A percentile compares a stretch with the other conserved stretches of the same genome.
These are phyloP conservation scores for Umbelopsis sp. DNA, from an alignment of 192 early-diverging fungal species.

Conservation along the genomic window DNA sequence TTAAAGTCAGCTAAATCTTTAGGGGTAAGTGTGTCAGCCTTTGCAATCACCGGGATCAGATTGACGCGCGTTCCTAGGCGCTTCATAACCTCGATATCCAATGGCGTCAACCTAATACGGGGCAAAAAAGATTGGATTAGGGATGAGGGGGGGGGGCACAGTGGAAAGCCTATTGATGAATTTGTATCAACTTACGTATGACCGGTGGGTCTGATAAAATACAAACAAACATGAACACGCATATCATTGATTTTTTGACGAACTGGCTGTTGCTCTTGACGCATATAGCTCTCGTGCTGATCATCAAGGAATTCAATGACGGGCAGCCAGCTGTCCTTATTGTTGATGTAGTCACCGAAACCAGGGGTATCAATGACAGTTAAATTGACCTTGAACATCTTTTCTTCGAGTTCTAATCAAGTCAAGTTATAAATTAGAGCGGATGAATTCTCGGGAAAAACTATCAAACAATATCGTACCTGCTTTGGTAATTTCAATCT, in stretches of 20 bases:
- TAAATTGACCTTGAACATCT: conserved; percentile 89
- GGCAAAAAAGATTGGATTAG: background rate
- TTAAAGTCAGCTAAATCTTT: conserved; percentile 87
- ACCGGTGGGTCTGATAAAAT: conserved; percentile 97
- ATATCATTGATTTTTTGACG: conserved; percentile 90
- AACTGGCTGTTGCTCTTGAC: conserved; percentile 88
- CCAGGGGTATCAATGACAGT: conserved; percentile 98
- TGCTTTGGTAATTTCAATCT: conserved; percentile 97
- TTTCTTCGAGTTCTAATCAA: conserved; percentile 87
- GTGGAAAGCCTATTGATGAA: background rate
- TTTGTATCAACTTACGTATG: conserved; percentile 64
- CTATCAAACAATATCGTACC: conserved; percentile 48
- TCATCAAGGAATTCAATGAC: conserved; percentile 95
- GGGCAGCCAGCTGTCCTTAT: conserved; percentile 95
- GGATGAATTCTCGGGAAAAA: background rate
- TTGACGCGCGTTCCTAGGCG: conserved; percentile 89
- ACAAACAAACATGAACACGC: conserved; percentile 92
- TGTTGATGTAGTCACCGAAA: conserved; percentile 98
- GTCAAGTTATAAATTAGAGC: background rate
- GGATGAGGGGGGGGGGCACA: too few relatives aligned
- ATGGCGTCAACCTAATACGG: conserved; percentile 58
- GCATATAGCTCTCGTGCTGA: conserved; percentile 89
- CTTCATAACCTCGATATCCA: conserved; percentile 97
- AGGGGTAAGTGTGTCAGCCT: conserved; percentile 89
- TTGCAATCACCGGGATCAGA: conserved; percentile 92